Base-by-base conservation (phyloP, 768 basidiomycete species). In the Termitomyces bulborhizus region DNA sequence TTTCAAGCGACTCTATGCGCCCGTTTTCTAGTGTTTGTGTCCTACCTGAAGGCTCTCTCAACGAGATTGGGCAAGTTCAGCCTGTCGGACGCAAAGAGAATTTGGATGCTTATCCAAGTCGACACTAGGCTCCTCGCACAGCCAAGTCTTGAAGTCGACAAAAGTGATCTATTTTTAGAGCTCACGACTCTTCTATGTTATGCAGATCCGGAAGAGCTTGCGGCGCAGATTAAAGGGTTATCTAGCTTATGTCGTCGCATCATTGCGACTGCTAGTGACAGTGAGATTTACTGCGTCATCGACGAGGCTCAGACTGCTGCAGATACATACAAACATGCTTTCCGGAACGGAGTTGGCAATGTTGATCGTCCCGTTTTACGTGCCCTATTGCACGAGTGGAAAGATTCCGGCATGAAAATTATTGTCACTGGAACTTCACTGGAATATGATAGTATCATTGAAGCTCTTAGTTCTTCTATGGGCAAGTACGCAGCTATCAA, bases 21-120 rank as follows among this genome's bases (percentile, higher is more conserved):
- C n/a, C 29, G 51, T n/a, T 11, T 41, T 12, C 15, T 51, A 4
- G 51, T 51, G 24, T 51, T 43, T 42, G 27, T 29, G 7, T 29
- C 37, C 21, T 51, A 41, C 18, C 18, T 51, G 16, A n/a, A 24
- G 3, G n/a, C 18, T 29, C 21, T 32, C n/a, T 51, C 31, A 13
- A 21, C 24, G 4, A 32, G 26, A 5, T 3, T 4, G 7, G 21
- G 12, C n/a, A 16, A 42, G 16, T 1, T 36, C 34, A 34, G 34
- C 5, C 34, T 42, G 6, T 2, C 31, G 9, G 32, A 43, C 16
- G 37, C 39, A 13, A 42, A 21, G 26, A 53, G 29, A 34, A 44
- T 44, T n/a, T 53, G 51, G 51, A 31, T 53, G 32, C 32, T 53
- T 36, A 21, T 53, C 13, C 51, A 53, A 34, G 32, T 44, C 6